Evolutionary conservation across 495 filamentous ascomycete genomes (phyloP).

Genomic region (Aspergillus asperescens): DNA sequence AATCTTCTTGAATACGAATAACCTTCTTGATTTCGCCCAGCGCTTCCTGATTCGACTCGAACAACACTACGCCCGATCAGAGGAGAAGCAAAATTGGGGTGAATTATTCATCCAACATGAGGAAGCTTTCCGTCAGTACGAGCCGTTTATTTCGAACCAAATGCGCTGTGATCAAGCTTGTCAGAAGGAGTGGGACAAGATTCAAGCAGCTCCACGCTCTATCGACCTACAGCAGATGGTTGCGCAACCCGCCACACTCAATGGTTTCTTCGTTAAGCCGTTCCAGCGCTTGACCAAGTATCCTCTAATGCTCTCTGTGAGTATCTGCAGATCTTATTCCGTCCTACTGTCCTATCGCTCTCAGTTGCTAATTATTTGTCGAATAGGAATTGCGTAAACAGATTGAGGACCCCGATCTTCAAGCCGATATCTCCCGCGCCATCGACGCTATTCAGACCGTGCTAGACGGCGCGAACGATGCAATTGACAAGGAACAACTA

Average conservation of each 20-base stretch:
- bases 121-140: constrained; percentile 81
- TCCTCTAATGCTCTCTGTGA: constrained; percentile 79
- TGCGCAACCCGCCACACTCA: constrained; percentile 56
- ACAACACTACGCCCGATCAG: constrained; percentile 79
- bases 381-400: constrained; percentile 79
- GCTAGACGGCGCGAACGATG: constrained; percentile 78
- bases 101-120: constrained; percentile 72
- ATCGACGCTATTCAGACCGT: constrained; percentile 71
- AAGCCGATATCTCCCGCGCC: constrained; percentile 62
- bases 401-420: constrained; percentile 62
- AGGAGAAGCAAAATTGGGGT: constrained; percentile 84
- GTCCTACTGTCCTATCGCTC: neutral
- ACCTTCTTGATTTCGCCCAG: constrained; percentile 89
- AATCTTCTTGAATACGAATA: constrained; percentile 94
- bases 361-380: constrained; percentile 1
- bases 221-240: constrained; percentile 58
- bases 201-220: constrained; percentile 49
- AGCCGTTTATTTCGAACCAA: constrained; percentile 95
- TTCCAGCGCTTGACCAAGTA: constrained; percentile 96
- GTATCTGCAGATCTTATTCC: constrained; percentile 22
- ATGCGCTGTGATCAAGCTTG: constrained; percentile 47
- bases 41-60: constrained; percentile 93
- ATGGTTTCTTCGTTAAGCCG: constrained; percentile 90
- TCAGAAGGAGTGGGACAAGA: constrained; percentile 49
- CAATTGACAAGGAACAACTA: constrained; percentile 80